Conservation (phyloP, 2,329 filamentous ascomycete species). For the Fusarium nodosum region DNA sequence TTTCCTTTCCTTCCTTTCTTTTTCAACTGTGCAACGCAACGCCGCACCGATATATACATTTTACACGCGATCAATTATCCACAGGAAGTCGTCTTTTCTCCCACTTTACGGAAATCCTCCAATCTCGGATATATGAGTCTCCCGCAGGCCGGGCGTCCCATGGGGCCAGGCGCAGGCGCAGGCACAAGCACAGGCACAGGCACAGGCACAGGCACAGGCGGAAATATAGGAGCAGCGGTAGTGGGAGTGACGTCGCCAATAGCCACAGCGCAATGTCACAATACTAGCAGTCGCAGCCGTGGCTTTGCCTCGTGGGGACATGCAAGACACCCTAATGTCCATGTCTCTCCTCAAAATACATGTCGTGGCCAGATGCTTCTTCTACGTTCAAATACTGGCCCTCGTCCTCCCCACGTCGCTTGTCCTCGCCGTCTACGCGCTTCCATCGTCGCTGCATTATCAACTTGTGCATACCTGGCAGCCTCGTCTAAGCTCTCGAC, state of each 20-base stretch:
- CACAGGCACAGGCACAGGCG: constrained; percentile 35
- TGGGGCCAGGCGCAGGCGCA: constrained; percentile 45
- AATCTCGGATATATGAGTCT: constrained; percentile 52
- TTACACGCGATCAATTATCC: constrained; percentile 17
- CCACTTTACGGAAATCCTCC: constrained; percentile 37
- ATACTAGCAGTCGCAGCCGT: constrained; percentile 18
- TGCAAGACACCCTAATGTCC: constrained; percentile 38
- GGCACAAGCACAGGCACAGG: constrained; percentile 18
- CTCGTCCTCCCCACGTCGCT: constrained; percentile 41
- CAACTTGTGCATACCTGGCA: constrained; percentile 47
- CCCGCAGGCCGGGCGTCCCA: constrained; percentile 52
- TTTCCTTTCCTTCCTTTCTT: neutral
- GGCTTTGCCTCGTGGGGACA: constrained; percentile 44
- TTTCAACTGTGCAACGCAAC: neutral
- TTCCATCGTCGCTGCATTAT: constrained; percentile 46
- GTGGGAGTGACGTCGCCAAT: constrained; percentile 49
- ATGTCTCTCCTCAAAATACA: constrained; percentile 39
- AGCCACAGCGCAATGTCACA: constrained; percentile 36
- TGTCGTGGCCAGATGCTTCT: constrained; percentile 45
- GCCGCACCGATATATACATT: constrained; percentile 2
- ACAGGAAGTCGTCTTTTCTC: constrained; percentile 20
- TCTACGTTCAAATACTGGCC: constrained; percentile 40
- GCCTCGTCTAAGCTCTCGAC: constrained; percentile 39
- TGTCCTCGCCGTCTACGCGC: constrained; percentile 41
- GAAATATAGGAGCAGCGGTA: neutral